Conservation (phyloP, 768 basidiomycete species). For the Mycena sanguinolenta region DNA sequence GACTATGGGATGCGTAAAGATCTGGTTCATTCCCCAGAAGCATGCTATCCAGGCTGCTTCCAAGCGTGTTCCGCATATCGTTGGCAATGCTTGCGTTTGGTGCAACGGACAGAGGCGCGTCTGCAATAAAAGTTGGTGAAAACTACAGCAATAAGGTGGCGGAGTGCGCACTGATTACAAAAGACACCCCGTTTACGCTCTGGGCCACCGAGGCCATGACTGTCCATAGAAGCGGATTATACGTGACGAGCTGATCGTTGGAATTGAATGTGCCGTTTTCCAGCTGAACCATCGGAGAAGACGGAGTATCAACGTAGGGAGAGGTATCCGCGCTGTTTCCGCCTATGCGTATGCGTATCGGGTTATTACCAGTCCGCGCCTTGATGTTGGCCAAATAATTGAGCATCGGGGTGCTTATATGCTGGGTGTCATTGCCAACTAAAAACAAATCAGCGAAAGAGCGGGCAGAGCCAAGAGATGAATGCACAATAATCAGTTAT, state of each 20-base stretch:
- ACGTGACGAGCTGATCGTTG: constrained; percentile 63
- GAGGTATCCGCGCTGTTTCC: constrained; percentile 62
- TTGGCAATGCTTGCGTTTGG: constrained; percentile 36
- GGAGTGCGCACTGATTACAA: constrained; percentile 50
- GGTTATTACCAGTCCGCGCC: constrained; percentile 56
- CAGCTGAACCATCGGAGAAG: constrained; percentile 58
- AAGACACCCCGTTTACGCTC: constrained; percentile 44
- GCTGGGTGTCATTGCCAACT: constrained; percentile 65
- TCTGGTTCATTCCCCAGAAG: constrained; percentile 74
- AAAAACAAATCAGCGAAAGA: background rate
- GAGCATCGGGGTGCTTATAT: constrained; percentile 65
- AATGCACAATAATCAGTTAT: constrained; percentile 65
- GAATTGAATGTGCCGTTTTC: constrained; percentile 49
- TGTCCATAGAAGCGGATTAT: constrained; percentile 61
- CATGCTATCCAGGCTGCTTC: constrained; percentile 57
- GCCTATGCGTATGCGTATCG: constrained; percentile 64
- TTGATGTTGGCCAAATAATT: constrained; percentile 72
- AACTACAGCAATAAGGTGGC: constrained; percentile 1
- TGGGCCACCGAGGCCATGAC: constrained; percentile 56
- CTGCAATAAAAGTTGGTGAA: constrained; percentile 13
- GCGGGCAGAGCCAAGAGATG: constrained; percentile 1
- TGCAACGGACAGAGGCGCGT: constrained; percentile 26
- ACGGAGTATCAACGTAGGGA: constrained; percentile 55
- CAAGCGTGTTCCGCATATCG: constrained; percentile 55
- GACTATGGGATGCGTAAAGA: constrained; percentile 60